Base-by-base conservation (phyloP, 306 rosid genomes). In the Canavalia ensiformis region DNA sequence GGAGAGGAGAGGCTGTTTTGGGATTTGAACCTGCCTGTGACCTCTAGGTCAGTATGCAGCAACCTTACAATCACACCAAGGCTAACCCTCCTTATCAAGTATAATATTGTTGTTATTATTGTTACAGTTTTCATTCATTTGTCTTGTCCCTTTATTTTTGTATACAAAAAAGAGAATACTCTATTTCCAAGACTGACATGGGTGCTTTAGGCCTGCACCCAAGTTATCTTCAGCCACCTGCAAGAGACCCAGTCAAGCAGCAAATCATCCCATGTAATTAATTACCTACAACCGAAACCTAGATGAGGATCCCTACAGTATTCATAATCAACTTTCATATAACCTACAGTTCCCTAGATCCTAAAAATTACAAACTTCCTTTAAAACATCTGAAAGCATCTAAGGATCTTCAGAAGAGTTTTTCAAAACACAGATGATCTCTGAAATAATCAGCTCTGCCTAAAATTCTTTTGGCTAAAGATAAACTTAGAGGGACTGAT, bases 151-250 rank as follows among this genome's bases (percentile, higher is more conserved):
- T 18, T 18, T 18, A 18, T 18, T 18, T 18, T 18, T 18, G 25
- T 18, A 18, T 18, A 18, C 25, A 18, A 18, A 18, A 18, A 18
- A 18, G 25, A 18, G 25, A 9, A 51, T 72, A 72, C 31, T 46
- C 12, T 51, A 33, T 51, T 34, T 34, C 29, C 34, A 2, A 8
- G 35, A 8, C 41, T 9, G 74, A 30, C 42, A 68, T 29, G 56
- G 54, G 41, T 29, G 58, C 37, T 31, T 47, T 51, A 46, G 28
- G 58, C 34, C 37, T 42, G 72, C 37, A n/a, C 34, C 52, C 51
- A 18, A 18, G 10, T 46, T 68, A 68, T 57, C 56, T 46, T 29
- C 74, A 68, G 31, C 42, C 57, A 46, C 58, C 41, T 46, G 72
- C 52, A 25, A 55, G 7, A 66, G 35, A 63, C 30, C 46, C 46